These are phyloP conservation scores for Cyathus pygmaeus DNA, from an alignment of 1,284 basidiomycete species.

Conservation along the genomic window DNA sequence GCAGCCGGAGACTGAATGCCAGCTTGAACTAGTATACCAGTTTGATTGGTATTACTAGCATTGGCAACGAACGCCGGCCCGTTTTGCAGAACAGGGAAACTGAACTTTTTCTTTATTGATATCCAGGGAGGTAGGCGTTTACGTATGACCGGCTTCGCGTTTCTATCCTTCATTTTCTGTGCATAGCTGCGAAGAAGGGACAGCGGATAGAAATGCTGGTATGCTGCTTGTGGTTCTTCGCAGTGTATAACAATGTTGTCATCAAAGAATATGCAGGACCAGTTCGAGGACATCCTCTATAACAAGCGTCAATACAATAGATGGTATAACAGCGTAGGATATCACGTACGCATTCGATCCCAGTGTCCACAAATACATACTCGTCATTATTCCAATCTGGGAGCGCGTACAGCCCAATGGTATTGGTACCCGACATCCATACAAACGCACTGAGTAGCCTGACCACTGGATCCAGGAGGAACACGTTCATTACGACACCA, in stretches of 20 bases:
- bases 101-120: constrained; percentile 45
- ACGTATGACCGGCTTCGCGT: constrained; percentile 49
- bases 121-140: constrained; percentile 40
- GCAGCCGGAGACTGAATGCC: neutral
- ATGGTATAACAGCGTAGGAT: constrained; percentile 3
- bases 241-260: constrained; percentile 76
- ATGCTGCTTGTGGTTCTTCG: constrained; percentile 66
- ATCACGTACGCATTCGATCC: constrained; percentile 71
- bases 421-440: constrained; percentile 62
- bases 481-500: constrained; percentile 80
- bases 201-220: constrained; percentile 68
- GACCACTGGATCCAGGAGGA: constrained; percentile 72
- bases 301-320: constrained; percentile 4
- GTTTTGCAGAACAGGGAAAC: constrained; percentile 32
- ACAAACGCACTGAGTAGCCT: constrained; percentile 74
- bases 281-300: constrained; percentile 71
- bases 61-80: too few relatives aligned
- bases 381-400: constrained; percentile 71
- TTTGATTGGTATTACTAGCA: neutral
- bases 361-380: constrained; percentile 77
- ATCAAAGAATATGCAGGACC: constrained; percentile 74
- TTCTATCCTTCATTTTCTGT: constrained; percentile 33
- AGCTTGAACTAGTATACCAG: neutral
- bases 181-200: constrained; percentile 53
- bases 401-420: constrained; percentile 71